phyloP scores from a whole-genome alignment of 2,329 filamentous ascomycete genomes.

The Aspergillus glaucus region DNA sequence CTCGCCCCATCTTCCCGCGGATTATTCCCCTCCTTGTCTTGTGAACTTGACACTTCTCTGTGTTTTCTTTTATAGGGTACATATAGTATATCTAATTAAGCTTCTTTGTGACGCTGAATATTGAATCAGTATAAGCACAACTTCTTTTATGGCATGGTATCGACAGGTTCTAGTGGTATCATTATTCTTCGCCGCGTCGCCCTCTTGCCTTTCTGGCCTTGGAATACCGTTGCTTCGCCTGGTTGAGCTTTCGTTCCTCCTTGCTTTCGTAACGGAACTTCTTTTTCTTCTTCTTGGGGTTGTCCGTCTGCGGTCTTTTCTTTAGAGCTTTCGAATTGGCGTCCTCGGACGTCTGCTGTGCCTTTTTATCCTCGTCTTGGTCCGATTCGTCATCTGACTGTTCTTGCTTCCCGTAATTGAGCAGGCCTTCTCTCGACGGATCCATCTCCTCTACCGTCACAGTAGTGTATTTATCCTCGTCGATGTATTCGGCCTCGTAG shows the following conservation, averaged over 20 bases:
- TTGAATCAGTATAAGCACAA: not conserved
- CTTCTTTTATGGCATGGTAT: constrained; percentile 3
- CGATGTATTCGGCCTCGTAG: constrained; percentile 88
- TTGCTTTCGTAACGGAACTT: constrained; percentile 93
- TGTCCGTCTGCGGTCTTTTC: constrained; percentile 48
- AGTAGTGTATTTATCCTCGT: constrained; percentile 92
- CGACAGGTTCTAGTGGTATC: constrained; percentile 9
- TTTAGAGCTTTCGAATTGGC: constrained; percentile 31
- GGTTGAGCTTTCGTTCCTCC: constrained; percentile 62
- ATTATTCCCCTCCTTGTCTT: not conserved
- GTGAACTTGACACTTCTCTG: constrained; percentile 11
- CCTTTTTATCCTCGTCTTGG: constrained; percentile 16
- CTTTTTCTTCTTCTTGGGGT: constrained; percentile 74
- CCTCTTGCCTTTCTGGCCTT: constrained; percentile 65
- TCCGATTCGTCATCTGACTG: constrained; percentile 18
- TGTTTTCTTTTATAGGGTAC: constrained; percentile 7
- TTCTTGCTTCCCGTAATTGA: constrained; percentile 43
- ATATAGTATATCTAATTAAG: constrained; percentile 11
- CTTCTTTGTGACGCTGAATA: not conserved
- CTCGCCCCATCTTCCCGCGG: constrained; percentile 1
- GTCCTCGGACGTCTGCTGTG: constrained; percentile 27
- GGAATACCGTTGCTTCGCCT: constrained; percentile 58
- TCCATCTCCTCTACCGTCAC: constrained; percentile 89
- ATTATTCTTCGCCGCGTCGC: constrained; percentile 33
- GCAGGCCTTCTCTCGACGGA: constrained; percentile 66